Percentiles rank a stretch among this genome's conserved stretches.
These are phyloP conservation scores for Paspalum vaginatum DNA, from an alignment of 176 grass and related monocot genomes.

Conservation along the genomic window DNA sequence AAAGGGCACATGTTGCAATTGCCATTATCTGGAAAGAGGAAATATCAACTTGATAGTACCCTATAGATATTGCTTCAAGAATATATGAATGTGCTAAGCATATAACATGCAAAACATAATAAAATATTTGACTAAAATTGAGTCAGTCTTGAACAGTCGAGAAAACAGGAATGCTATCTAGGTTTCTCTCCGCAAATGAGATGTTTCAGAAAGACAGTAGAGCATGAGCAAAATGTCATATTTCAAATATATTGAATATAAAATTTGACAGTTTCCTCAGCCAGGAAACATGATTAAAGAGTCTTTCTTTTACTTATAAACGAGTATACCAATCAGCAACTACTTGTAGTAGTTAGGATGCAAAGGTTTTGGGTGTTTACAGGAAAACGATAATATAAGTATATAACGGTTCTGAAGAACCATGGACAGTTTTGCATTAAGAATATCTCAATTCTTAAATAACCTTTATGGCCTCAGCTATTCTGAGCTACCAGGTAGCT, in stretches of 20 bases:
- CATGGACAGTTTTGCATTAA: too few relatives aligned
- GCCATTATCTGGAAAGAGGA: conserved; percentile 84
- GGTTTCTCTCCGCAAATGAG: neutral
- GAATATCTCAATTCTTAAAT: neutral
- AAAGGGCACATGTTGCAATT: conserved; percentile 87
- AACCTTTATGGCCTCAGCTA: neutral
- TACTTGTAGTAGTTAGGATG: neutral
- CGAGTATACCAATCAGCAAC: neutral
- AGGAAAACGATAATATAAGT: neutral
- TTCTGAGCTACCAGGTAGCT: neutral
- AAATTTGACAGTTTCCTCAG: conserved; percentile 9
- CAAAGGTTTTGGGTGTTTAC: neutral
- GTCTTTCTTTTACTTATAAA: neutral
- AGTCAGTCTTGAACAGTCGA: conserved; percentile 3
- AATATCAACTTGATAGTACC: conserved; percentile 12
- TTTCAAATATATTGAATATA: neutral
- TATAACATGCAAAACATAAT: neutral
- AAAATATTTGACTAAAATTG: neutral
- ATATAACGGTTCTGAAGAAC: neutral
- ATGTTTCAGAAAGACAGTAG: neutral
- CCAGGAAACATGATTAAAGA: conserved; percentile 1
- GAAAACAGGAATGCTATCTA: conserved; percentile 19
- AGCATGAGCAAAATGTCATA: conserved; percentile 7
- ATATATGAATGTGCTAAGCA: neutral
- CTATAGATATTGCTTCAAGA: conserved; percentile 5